These are phyloP conservation scores for Edaphochlamys debaryana DNA, from an alignment of 139 green algal species.

Conservation along the genomic window DNA sequence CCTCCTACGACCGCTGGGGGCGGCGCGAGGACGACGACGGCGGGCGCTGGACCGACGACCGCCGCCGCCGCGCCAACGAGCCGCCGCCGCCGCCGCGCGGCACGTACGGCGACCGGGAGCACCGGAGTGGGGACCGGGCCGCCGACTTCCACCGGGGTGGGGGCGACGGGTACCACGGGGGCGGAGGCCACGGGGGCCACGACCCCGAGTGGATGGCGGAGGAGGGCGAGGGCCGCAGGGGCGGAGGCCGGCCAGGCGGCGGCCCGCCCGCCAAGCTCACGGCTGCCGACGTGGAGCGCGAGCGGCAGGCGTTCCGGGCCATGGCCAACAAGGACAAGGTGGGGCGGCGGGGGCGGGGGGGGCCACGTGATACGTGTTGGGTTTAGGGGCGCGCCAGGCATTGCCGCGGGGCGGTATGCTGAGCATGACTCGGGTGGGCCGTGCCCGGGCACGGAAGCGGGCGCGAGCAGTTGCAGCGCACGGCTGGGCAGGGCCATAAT, in stretches of 20 bases:
- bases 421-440: no score
- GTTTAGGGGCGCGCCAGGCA: not conserved
- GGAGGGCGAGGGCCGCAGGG: not conserved
- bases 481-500: no score
- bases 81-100: slow-evolving; percentile 8
- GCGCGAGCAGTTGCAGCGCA: no score
- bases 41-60: slow-evolving; percentile 18
- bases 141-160: not conserved
- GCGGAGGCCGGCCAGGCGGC: no score
- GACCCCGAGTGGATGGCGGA: slow-evolving; percentile 34
- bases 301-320: slow-evolving; percentile 33
- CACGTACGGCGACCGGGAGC: not conserved
- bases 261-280: slow-evolving; percentile 2
- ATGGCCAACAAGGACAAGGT: slow-evolving; percentile 27
- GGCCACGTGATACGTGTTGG: no score
- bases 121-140: not conserved
- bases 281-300: slow-evolving; percentile 31
- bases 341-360: not conserved
- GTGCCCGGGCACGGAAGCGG: no score
- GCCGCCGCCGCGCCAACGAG: slow-evolving; percentile 12
- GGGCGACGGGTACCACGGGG: not conserved
- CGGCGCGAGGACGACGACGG: slow-evolving; percentile 2
- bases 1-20: slow-evolving; percentile 12
- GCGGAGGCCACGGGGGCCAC: not conserved
- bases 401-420: no score